A percentile compares a stretch with the other conserved stretches of the same genome.
phyloP scores from a whole-genome alignment of 2,329 filamentous ascomycete genomes.

The Paecilomyces sp. region DNA sequence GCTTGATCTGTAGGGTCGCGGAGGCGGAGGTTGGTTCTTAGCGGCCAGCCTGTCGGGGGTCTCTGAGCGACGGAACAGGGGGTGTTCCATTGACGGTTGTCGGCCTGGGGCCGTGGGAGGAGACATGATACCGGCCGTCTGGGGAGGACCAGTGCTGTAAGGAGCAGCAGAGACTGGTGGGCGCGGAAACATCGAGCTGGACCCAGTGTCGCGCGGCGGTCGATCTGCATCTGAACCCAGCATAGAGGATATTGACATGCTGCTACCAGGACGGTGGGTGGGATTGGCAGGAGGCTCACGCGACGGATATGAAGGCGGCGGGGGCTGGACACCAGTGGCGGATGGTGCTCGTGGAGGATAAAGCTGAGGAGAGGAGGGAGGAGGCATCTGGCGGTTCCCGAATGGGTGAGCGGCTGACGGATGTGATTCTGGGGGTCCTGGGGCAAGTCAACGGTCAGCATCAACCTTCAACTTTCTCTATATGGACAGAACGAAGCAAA shows the following conservation, averaged over 20 bases:
- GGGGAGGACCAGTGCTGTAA: slow-evolving; percentile 24
- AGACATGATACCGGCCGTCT: slow-evolving; percentile 34
- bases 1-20: slow-evolving; percentile 29
- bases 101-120: slow-evolving; percentile 34
- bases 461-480: neutral
- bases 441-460: slow-evolving; percentile 3
- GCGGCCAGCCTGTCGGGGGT: slow-evolving; percentile 63
- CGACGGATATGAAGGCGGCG: slow-evolving; percentile 33
- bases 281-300: slow-evolving; percentile 51
- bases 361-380: slow-evolving; percentile 44
- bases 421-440: slow-evolving; percentile 22
- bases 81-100: slow-evolving; percentile 51
- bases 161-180: slow-evolving; percentile 27
- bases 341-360: slow-evolving; percentile 36
- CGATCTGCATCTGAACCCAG: slow-evolving; percentile 50
- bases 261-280: slow-evolving; percentile 51
- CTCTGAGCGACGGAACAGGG: slow-evolving; percentile 58
- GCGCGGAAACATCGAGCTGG: slow-evolving; percentile 42
- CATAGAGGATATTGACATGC: slow-evolving; percentile 70
- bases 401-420: slow-evolving; percentile 26
- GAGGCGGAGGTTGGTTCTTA: slow-evolving; percentile 30
- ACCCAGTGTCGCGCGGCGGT: slow-evolving; percentile 38
- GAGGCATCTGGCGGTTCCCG: slow-evolving; percentile 41
- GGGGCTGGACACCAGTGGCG: slow-evolving; percentile 30
- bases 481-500: neutral